Percentiles rank a stretch among this genome's conserved stretches.
Evolutionary conservation across 2,329 filamentous ascomycete species (phyloP).

Genomic region (Penicillium oxalicum): DNA sequence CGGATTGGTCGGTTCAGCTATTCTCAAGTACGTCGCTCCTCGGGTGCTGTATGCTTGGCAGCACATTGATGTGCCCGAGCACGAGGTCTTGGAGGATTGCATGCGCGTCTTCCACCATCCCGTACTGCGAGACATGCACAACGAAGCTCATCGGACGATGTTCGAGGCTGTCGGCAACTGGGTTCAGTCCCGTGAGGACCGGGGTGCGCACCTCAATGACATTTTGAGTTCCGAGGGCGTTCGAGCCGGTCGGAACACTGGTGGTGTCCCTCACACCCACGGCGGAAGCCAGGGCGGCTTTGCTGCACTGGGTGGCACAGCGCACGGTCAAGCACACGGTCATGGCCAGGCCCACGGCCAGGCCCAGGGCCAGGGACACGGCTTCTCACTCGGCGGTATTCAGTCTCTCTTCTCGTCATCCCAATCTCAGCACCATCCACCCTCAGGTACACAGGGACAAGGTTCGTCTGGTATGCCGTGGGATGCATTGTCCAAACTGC

Average conservation of each 20-base stretch:
- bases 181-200: conserved; percentile 64
- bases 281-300: conserved; percentile 22
- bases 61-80: conserved; percentile 71
- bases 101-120: conserved; percentile 86
- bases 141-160: conserved; percentile 83
- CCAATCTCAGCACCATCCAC: conserved; percentile 21
- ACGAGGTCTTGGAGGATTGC: conserved; percentile 78
- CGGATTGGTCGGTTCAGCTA: conserved; percentile 65
- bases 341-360: neutral
- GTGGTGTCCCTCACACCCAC: conserved; percentile 30
- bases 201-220: conserved; percentile 61
- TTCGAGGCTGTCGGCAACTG: conserved; percentile 78
- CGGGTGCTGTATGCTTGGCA: conserved; percentile 91
- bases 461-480: conserved; percentile 18
- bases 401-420: conserved; percentile 17
- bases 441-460: conserved; percentile 4
- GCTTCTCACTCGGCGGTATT: conserved; percentile 12
- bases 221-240: conserved; percentile 81
- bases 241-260: conserved; percentile 65
- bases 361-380: conserved; percentile 10
- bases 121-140: conserved; percentile 64
- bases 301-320: conserved; percentile 20
- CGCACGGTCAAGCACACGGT: conserved; percentile 7
- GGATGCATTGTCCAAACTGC: conserved; percentile 20
- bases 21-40: conserved; percentile 81